These are phyloP conservation scores for Cucurbita moschata DNA, from an alignment of 306 rosid species.

Conservation along the genomic window DNA sequence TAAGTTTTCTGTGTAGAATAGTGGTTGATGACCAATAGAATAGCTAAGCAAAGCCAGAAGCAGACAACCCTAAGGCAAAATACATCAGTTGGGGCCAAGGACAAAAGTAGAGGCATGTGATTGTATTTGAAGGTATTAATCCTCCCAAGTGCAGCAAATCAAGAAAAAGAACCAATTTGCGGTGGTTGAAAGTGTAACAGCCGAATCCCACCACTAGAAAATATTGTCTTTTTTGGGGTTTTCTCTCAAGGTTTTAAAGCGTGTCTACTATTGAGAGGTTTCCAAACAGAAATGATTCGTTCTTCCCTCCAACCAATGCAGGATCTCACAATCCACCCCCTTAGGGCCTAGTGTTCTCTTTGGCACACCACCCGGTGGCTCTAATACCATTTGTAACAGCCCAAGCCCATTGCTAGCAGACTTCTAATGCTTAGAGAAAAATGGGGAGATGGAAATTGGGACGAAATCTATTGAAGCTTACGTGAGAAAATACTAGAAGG, in stretches of 20 bases:
- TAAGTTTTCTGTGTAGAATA: no score
- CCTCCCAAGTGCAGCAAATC: neutral
- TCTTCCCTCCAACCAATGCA: no score
- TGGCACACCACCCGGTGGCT: no score
- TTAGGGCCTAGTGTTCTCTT: no score
- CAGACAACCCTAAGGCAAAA: neutral
- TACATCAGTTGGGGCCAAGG: neutral
- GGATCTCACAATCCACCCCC: no score
- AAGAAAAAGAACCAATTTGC: neutral
- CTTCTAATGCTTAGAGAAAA: neutral
- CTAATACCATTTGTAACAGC: no score
- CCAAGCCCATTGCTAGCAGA: no score
- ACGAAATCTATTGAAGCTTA: neutral
- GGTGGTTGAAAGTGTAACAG: neutral
- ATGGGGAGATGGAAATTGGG: neutral
- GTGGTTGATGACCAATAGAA: neutral
- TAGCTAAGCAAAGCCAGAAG: neutral
- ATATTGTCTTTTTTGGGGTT: no score
- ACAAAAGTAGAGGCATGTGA: neutral
- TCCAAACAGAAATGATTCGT: no score
- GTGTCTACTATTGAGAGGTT: no score
- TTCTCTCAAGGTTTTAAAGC: no score
- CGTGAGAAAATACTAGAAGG: neutral
- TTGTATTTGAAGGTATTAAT: neutral
- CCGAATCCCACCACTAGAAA: no score